Evolutionary conservation across 2,329 filamentous ascomycete species (phyloP).

Genomic region (Arachnomyces sp.): DNA sequence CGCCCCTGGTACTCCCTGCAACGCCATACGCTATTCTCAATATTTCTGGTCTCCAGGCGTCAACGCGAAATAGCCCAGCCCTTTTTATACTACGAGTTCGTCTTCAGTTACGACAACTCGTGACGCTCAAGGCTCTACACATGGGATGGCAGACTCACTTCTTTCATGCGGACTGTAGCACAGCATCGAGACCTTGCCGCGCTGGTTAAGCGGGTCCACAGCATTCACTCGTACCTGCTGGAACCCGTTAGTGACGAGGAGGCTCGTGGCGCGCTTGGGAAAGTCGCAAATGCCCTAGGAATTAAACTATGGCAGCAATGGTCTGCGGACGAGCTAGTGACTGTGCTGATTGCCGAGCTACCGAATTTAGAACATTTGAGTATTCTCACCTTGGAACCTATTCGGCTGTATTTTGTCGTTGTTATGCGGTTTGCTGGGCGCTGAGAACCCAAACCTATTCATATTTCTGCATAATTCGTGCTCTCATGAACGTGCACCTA

Average conservation of each 20-base stretch:
- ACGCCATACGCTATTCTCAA: conserved; percentile 11
- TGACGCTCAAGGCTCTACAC: conserved; percentile 13
- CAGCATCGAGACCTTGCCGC: conserved; percentile 13
- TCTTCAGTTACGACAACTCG: conserved; percentile 17
- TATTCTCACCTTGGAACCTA: no score
- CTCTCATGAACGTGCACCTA: no score
- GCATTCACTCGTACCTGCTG: conserved; percentile 4
- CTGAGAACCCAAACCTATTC: no score
- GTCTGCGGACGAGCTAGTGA: conserved; percentile 4
- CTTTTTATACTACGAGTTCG: conserved; percentile 17
- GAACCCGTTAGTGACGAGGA: neutral
- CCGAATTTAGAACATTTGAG: conserved; percentile 9
- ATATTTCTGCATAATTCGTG: no score
- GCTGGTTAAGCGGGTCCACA: conserved; percentile 6
- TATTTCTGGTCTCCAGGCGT: conserved; percentile 15
- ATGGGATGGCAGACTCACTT: conserved; percentile 14
- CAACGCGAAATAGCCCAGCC: conserved; percentile 12
- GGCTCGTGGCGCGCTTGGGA: no score
- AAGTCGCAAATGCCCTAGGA: no score
- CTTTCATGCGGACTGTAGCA: conserved; percentile 16
- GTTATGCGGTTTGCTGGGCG: no score
- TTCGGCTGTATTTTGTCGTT: no score
- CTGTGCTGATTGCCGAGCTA: conserved; percentile 4
- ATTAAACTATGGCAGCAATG: no score
- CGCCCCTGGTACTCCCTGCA: conserved; percentile 15